Percentiles rank a stretch among this genome's conserved stretches.
Conservation (phyloP, 2,329 filamentous ascomycete genomes). For the Ophiostoma perfectum region DNA sequence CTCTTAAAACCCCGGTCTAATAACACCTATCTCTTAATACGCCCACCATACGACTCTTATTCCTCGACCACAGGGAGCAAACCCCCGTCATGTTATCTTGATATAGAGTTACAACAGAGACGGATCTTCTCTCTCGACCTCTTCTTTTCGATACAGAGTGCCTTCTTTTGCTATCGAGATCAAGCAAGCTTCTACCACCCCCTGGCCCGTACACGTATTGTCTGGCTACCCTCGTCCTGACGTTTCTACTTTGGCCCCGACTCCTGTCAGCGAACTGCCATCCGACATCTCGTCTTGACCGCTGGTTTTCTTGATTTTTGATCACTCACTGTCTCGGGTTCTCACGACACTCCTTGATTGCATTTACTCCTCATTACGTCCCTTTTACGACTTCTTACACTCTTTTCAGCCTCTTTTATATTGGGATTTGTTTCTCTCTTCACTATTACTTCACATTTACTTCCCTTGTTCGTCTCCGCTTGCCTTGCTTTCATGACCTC, state of each 20-base stretch:
- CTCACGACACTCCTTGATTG: not conserved
- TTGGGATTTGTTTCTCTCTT: not conserved
- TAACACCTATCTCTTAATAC: not conserved
- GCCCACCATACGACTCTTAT: not conserved
- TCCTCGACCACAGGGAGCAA: not conserved
- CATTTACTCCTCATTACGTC: not conserved
- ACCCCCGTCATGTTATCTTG: not conserved
- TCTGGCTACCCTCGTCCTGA: not conserved
- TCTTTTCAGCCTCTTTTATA: not conserved
- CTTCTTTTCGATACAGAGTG: not conserved
- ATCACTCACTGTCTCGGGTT: too few species aligned
- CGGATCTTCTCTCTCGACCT: not conserved
- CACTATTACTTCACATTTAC: not conserved
- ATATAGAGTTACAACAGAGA: conserved; percentile 1
- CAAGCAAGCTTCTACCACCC: conserved; percentile 4
- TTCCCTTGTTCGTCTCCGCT: not conserved
- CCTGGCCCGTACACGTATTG: not conserved
- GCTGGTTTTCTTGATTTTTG: too few species aligned
- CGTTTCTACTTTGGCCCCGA: not conserved
- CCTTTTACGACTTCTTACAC: not conserved
- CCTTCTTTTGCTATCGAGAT: not conserved
- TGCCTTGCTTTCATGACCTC: conserved; percentile 1
- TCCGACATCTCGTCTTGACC: not conserved
- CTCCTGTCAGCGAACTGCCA: not conserved
- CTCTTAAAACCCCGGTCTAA: not conserved